Percentiles rank a stretch among this genome's conserved stretches.
These are phyloP conservation scores for Blastobotrys proliferans DNA, from an alignment of 1,139 yeast genomes.

Conservation along the genomic window DNA sequence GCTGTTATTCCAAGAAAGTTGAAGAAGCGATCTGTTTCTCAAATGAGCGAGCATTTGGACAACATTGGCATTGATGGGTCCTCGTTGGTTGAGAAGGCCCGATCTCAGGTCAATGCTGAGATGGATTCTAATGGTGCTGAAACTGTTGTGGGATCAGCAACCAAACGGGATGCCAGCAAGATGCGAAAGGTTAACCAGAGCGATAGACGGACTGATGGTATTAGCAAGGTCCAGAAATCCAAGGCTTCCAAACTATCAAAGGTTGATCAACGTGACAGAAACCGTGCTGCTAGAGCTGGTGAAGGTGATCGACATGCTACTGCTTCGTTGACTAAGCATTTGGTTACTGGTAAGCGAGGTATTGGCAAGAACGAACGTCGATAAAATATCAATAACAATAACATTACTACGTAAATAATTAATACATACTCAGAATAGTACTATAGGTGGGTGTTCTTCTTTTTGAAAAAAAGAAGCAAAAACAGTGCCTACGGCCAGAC, in stretches of 20 bases:
- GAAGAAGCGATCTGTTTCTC: constrained; percentile 66
- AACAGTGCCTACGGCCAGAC: too few species aligned
- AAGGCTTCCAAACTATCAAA: constrained; percentile 87
- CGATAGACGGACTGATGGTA: constrained; percentile 81
- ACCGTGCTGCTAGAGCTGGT: constrained; percentile 88
- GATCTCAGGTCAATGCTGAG: constrained; percentile 53
- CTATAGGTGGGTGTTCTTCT: not conserved
- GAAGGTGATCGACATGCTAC: constrained; percentile 92
- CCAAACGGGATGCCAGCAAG: constrained; percentile 31
- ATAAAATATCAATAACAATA: constrained; percentile 30
- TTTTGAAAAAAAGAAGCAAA: not conserved
- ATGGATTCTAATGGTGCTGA: constrained; percentile 64
- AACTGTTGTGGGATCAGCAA: constrained; percentile 47
- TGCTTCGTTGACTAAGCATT: constrained; percentile 85
- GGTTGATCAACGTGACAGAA: constrained; percentile 89
- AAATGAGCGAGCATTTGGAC: constrained; percentile 86
- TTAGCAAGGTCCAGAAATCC: constrained; percentile 56
- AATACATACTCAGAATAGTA: not conserved
- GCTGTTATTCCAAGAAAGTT: constrained; percentile 93
- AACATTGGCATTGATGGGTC: constrained; percentile 84
- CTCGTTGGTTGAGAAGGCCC: constrained; percentile 44
- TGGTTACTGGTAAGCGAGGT: constrained; percentile 95
- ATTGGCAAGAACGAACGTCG: constrained; percentile 69
- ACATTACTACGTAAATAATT: not conserved
- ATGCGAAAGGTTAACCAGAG: constrained; percentile 57